Base-by-base conservation (phyloP, 2,329 filamentous ascomycete genomes). In the Diaporthe batatas region DNA sequence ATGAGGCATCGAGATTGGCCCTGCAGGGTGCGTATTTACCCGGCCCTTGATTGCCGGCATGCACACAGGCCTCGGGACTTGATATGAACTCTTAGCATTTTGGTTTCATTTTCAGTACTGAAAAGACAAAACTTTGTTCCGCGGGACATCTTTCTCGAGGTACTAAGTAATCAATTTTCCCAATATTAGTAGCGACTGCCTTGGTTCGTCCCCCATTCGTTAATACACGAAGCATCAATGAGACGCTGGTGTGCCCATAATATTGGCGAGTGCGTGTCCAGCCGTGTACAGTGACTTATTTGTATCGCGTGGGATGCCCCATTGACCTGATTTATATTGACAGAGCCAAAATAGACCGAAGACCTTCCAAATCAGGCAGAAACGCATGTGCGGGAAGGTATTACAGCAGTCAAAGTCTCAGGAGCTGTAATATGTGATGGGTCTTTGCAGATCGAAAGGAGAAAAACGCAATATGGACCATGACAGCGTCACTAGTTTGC, bases 341-440 rank as follows among this genome's bases (percentile, higher is more conserved):
- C 14, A 1, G n/a, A 67, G 25, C 29, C 62, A 53, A 16, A 25
- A 39, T 39, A 53, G 16, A 39, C 5, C n/a, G n/a, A 2, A 53
- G 6, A 53, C 47, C 44, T 67, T 53, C 62, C 62, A 12, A 8
- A 39, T 39, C 53, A 51, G 62, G 44, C 36, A 29, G 21, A 53
- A n/a, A 36, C n/a, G 18, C 44, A 39, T n/a, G 32, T 25, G 32
- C 12, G 29, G 47, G 14, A 34, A 21, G 25, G 32, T 12, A 39
- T 39, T n/a, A 53, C 32, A 21, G 36, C 36, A 23, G 44, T 44
- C 59, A 49, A 39, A 47, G 10, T 16, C 32, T 39, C 8, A n/a
- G 51, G n/a, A 39, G 62, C n/a, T 67, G 62, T 18, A 67, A 67
- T 67, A 25, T 67, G 16, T 32, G 32, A 36, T 47, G 11, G 14